Base-by-base conservation (phyloP, 345 rosid genomes). In the Streptanthus diversifolius region DNA sequence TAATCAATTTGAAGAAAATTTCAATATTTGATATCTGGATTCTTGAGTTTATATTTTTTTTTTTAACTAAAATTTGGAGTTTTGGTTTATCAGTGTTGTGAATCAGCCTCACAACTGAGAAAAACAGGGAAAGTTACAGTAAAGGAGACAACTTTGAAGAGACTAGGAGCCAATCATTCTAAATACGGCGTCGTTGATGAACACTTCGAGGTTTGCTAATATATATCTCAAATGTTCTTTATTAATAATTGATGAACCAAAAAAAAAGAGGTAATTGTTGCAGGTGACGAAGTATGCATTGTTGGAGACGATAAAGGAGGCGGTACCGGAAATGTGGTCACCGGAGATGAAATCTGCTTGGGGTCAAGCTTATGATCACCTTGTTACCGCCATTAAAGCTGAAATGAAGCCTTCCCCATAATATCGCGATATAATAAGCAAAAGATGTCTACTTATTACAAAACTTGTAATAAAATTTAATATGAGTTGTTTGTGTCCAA, bases 311-410 rank as follows among this genome's bases (percentile, higher is more conserved):
- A 83, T 92, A 72, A 85, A 86, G 51, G 97, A 87, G 35, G 98
- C 90, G 7, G 87, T 88, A 10, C 86, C 87, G 5, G 96, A 92
- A 77, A 88, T 90, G 87, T 87, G 96, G 95, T 88, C 92, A 18
- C 74, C 84, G 14, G 90, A 88, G 64, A 86, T 88, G 97, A 90
- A 90, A 80, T 72, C 63, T 36, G 95, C 97, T 14, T 88, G 97
- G 90, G 91, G 82, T 55, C 81, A 85, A 70, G 93, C 95, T 49
- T 92, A 88, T 77, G 97, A 92, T 73, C 85, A 83, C 17, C 66
- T 90, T 76, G 90, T 79, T 56, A 84, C 85, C 30, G 90, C 97
- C 29, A 86, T 88, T 45, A 85, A 86, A 75, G 19, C 80, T 8
- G 84, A 87, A 75, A 90, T 90, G 96, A 88, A 85, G 59, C 83